Conservation (phyloP, 2,329 filamentous ascomycete species). For the Delphinella strobiligena region DNA sequence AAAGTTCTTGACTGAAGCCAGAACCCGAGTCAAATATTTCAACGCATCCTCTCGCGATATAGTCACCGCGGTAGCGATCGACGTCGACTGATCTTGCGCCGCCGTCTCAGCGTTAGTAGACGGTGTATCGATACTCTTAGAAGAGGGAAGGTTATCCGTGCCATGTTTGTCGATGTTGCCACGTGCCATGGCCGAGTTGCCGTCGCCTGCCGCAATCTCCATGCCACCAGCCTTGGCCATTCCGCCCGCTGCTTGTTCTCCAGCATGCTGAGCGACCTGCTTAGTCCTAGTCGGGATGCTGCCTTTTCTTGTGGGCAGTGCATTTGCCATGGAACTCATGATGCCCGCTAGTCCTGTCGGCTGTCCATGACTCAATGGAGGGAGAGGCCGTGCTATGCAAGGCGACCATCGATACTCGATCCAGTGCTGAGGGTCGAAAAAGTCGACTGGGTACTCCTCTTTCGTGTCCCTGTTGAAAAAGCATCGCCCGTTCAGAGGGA, state of each 20-base stretch:
- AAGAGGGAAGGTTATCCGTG: conserved; percentile 18
- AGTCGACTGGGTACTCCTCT: conserved; percentile 71
- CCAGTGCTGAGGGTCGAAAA: conserved; percentile 72
- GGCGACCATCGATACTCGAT: conserved; percentile 66
- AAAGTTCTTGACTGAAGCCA: conserved; percentile 61
- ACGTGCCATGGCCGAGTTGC: conserved; percentile 18
- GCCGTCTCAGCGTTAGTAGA: background rate
- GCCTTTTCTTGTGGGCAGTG: conserved; percentile 17
- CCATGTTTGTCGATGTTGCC: conserved; percentile 28
- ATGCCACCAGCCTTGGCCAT: conserved; percentile 16
- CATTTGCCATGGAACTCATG: conserved; percentile 34
- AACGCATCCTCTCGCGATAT: conserved; percentile 44
- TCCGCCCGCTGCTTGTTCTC: conserved; percentile 13
- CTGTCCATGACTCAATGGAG: conserved; percentile 33
- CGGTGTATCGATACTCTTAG: background rate
- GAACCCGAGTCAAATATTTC: conserved; percentile 62
- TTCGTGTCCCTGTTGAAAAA: conserved; percentile 75
- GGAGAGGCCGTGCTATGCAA: conserved; percentile 57
- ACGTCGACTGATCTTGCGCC: conserved; percentile 10
- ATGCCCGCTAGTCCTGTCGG: conserved; percentile 30
- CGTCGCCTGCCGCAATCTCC: conserved; percentile 19
- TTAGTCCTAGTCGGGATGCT: conserved; percentile 11
- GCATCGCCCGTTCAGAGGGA: conserved; percentile 77
- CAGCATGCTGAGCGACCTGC: conserved; percentile 6
- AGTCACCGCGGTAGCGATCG: conserved; percentile 31